A percentile compares a stretch with the other conserved stretches of the same genome.
These are phyloP conservation scores for Shiraia sp. DNA, from an alignment of 2,329 filamentous ascomycete species.

Conservation along the genomic window DNA sequence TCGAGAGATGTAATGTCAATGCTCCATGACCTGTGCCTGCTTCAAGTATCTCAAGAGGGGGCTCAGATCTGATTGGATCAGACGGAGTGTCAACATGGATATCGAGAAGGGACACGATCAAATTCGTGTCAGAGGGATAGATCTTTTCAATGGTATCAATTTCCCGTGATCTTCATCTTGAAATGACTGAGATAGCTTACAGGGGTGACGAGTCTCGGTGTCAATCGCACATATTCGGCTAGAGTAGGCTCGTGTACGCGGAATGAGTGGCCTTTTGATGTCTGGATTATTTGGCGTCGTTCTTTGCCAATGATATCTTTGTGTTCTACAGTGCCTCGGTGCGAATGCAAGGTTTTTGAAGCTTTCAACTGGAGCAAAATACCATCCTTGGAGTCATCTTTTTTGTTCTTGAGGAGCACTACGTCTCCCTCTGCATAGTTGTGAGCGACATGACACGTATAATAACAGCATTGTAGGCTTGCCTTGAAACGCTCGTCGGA, in stretches of 20 bases:
- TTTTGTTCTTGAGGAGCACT: constrained; percentile 49
- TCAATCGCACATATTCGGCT: constrained; percentile 72
- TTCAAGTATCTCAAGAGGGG: constrained; percentile 74
- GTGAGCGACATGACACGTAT: constrained; percentile 13
- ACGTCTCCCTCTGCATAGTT: constrained; percentile 40
- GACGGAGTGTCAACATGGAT: constrained; percentile 60
- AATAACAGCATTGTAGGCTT: constrained; percentile 11
- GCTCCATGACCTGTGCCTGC: constrained; percentile 85
- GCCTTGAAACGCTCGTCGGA: constrained; percentile 34
- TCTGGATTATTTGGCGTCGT: constrained; percentile 62
- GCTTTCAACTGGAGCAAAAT: constrained; percentile 46
- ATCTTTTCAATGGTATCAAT: constrained; percentile 52
- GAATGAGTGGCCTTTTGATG: constrained; percentile 57
- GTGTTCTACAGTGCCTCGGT: constrained; percentile 56
- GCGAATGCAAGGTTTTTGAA: constrained; percentile 41
- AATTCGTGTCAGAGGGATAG: constrained; percentile 74
- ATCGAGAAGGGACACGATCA: constrained; percentile 77
- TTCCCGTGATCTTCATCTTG: no score
- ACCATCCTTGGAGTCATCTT: constrained; percentile 40
- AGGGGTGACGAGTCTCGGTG: constrained; percentile 73
- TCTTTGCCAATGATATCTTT: constrained; percentile 66
- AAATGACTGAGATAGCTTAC: constrained; percentile 49
- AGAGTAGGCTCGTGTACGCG: constrained; percentile 68
- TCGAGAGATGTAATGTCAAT: constrained; percentile 73
- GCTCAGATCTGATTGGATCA: constrained; percentile 39